Base-by-base conservation (phyloP, 2,329 filamentous ascomycete species). In the Arachnomyces sp. region DNA sequence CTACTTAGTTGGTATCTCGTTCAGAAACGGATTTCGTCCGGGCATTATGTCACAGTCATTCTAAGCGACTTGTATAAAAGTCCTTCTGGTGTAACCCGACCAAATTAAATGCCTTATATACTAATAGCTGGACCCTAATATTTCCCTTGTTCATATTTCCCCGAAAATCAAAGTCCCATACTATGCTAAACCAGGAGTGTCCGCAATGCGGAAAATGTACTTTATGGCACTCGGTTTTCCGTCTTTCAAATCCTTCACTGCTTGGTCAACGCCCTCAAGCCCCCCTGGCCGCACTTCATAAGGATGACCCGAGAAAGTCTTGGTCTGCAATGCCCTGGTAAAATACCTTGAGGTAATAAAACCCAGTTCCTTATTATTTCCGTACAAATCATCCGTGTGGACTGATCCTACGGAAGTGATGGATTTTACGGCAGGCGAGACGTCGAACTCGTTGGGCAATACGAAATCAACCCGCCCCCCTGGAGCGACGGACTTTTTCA, bases 141-240 rank as follows among this genome's bases (percentile, higher is more conserved):
- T 25, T 25, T 5, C 20, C 20, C 20, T 9, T 25, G 5, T 25
- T 9, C 20, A 25, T 9, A 25, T 9, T 5, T 25, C 5, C 5
- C 20, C 20, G 5, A 25, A 25, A 5, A 9, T 25, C 5, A 25
- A n/a, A n/a, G n/a, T n/a, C 9, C 20, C 20, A 25, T 9, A 9
- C 20, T 25, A 25, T 5, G 5, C 9, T 25, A 25, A 9, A 5
- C 51, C 52, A 28, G 51, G 49, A 15, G 72, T 75, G 28, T 77
- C 71, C 7, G 49, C 65, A 56, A 78, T 70, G 45, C 63, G 64
- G 50, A 77, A 75, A 1, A 83, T 72, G 62, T 80, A 82, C 60
- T 84, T 84, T 1, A 76, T 25, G 1, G 70, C 79, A 50, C 73
- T 79, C 15, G 74, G 77, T 57, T 74, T 77, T 0, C 79, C 79